These are phyloP conservation scores for Neurospora terricola DNA, from an alignment of 495 filamentous ascomycete species.

Conservation along the genomic window DNA sequence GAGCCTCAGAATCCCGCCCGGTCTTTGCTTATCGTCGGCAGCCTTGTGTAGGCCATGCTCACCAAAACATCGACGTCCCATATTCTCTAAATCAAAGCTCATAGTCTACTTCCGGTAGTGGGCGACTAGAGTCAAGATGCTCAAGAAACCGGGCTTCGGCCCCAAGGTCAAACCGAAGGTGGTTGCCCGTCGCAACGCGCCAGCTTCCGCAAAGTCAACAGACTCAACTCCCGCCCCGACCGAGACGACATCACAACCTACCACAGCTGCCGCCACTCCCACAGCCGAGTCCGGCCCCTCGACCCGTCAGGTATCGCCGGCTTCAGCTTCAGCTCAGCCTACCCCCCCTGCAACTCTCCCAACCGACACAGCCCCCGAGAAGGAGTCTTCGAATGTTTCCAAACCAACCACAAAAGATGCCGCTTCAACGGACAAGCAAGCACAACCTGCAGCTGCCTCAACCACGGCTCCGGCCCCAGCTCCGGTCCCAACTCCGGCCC, in stretches of 20 bases:
- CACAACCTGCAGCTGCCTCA: background rate
- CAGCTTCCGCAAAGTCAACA: background rate
- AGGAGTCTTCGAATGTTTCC: background rate
- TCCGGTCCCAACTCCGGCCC: background rate
- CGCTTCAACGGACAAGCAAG: background rate
- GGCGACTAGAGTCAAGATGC: constrained; percentile 28
- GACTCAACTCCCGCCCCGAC: background rate
- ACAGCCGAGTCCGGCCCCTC: background rate
- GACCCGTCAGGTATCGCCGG: background rate
- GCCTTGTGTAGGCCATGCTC: background rate
- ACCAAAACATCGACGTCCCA: background rate
- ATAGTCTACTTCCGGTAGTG: background rate
- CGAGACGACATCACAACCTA: background rate
- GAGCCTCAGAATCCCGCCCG: background rate
- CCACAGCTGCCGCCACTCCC: background rate
- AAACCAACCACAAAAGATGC: background rate
- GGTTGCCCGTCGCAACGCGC: constrained; percentile 1
- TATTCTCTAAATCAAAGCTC: background rate
- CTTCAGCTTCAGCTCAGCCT: background rate
- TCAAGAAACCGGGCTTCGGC: constrained; percentile 37
- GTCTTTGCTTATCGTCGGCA: background rate
- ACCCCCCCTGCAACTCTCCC: background rate
- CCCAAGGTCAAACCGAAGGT: constrained; percentile 22
- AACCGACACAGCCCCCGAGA: background rate
- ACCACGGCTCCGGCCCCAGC: background rate